phyloP scores from a whole-genome alignment of 805 yeast genomes.

The Tetrapisispora nanseiensis region DNA sequence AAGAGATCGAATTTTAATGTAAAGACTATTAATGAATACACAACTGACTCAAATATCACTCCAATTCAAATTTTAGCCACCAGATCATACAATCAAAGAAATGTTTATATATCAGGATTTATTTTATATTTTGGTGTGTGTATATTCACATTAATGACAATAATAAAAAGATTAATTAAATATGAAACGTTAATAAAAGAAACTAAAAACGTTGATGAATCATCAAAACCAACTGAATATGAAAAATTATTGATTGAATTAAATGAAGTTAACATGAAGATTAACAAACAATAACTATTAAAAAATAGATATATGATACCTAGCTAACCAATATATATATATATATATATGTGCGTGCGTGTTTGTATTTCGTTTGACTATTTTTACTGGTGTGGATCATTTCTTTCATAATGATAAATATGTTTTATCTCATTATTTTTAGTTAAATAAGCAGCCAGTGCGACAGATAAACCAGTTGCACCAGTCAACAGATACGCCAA shows the following conservation, averaged over 20 bases:
- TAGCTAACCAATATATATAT: no score
- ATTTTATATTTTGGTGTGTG: conserved; percentile 47
- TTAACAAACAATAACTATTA: no score
- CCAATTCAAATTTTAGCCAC: conserved; percentile 46
- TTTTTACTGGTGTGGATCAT: no score
- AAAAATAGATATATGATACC: no score
- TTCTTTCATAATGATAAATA: conserved; percentile 14
- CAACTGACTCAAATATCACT: conserved; percentile 26
- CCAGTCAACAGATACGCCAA: conserved; percentile 1
- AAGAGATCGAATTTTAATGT: conserved; percentile 33
- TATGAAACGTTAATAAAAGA: conserved; percentile 31
- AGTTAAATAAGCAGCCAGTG: neutral
- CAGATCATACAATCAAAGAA: conserved; percentile 55
- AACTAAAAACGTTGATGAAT: neutral
- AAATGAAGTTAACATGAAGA: conserved; percentile 1
- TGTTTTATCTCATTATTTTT: conserved; percentile 9
- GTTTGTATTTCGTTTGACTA: no score
- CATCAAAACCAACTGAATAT: conserved; percentile 7
- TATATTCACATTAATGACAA: conserved; percentile 43
- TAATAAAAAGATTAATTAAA: conserved; percentile 43
- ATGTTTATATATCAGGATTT: conserved; percentile 53
- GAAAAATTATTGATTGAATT: conserved; percentile 28
- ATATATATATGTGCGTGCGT: no score
- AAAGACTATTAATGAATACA: conserved; percentile 14
- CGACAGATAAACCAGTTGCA: neutral